Evolutionary conservation across 2,329 filamentous ascomycete genomes (phyloP), one percentile per base, ranked within the genome.

Genomic region (Arthrobotrys iridis): DNA sequence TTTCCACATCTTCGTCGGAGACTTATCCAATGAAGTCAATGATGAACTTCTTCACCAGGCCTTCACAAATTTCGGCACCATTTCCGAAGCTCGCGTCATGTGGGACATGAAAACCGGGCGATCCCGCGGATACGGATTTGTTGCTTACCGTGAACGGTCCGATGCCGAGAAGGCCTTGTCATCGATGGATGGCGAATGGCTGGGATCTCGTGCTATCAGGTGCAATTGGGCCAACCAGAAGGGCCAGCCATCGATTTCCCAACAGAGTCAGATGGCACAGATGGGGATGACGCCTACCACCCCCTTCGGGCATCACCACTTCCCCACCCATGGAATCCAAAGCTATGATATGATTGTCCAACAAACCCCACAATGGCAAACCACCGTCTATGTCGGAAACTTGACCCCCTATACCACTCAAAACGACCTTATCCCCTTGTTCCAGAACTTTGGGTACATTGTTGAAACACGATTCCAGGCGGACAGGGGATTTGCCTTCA

Each of bases 161-260:
- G 95, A 99, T 81, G 95, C 95, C 26, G 95, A 99, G 83, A 97
- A 97, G 84, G 94, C 95, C 1, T 84, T 99, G 80, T 96, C 91
- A 84, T 93, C 93, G 77, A 99, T 99, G 95, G 95, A 99, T 81
- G 95, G 95, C 77, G 95, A 99, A 85, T 99, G 95, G 95, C 90
- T 99, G 59, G 95, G 95, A 64, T 98, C 95, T 80, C 92, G 95
- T 78, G 95, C 95, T 41, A 99, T 99, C 81, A 93, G 95, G 79
- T 98, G 94, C 88, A 99, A 99, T 86, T 99, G 95, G 95, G 95
- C 95, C 76, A 99, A 99, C 85, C 95, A 99, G 82, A 99, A 99
- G 86, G 95, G 95, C n/a, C 95, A 99, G 81, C 95, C 95, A 67
- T 98, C 95, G 1, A 97, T 98, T 83, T 93, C 93, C 55, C 94